Percentiles rank a stretch among this genome's conserved stretches.
Evolutionary conservation across 345 rosid species (phyloP).

Genomic region (Linum trigynum): DNA sequence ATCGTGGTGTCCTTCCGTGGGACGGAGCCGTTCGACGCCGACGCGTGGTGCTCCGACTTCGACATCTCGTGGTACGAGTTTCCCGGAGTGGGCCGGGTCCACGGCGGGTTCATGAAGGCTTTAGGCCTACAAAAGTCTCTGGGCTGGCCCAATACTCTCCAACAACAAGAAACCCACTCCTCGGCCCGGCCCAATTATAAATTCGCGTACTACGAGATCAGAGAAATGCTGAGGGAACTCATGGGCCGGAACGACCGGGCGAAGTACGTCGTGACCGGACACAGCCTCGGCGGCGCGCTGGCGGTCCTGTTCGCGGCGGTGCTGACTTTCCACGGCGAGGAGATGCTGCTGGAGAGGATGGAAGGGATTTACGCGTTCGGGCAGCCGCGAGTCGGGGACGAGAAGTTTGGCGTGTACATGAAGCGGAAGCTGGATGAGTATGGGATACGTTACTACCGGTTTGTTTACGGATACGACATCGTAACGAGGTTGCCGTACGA

Average conservation of each 20-base stretch:
- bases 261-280: slow-evolving; percentile 42
- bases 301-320: slow-evolving; percentile 33
- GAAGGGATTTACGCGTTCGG: slow-evolving; percentile 53
- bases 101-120: slow-evolving; percentile 53
- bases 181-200: slow-evolving; percentile 22
- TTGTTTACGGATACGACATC: slow-evolving; percentile 39
- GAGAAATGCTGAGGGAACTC: slow-evolving; percentile 21
- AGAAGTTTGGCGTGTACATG: slow-evolving; percentile 35
- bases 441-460: slow-evolving; percentile 33
- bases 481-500: slow-evolving; percentile 71
- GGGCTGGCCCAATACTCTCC: slow-evolving; percentile 12
- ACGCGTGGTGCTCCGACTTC: slow-evolving; percentile 36
- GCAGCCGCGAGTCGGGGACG: slow-evolving; percentile 51
- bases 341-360: slow-evolving; percentile 29
- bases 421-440: slow-evolving; percentile 16
- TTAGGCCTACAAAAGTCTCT: slow-evolving; percentile 37
- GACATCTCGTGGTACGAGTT: slow-evolving; percentile 53
- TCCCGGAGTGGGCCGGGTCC: slow-evolving; percentile 39
- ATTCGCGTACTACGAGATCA: slow-evolving; percentile 37
- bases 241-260: slow-evolving; percentile 25
- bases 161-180: slow-evolving; percentile 14
- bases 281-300: slow-evolving; percentile 51
- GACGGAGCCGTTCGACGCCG: slow-evolving; percentile 46
- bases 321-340: slow-evolving; percentile 33
- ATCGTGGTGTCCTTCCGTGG: slow-evolving; percentile 55